Conservation (phyloP, 257 asterid genomes). For the Eustoma russellianum region DNA sequence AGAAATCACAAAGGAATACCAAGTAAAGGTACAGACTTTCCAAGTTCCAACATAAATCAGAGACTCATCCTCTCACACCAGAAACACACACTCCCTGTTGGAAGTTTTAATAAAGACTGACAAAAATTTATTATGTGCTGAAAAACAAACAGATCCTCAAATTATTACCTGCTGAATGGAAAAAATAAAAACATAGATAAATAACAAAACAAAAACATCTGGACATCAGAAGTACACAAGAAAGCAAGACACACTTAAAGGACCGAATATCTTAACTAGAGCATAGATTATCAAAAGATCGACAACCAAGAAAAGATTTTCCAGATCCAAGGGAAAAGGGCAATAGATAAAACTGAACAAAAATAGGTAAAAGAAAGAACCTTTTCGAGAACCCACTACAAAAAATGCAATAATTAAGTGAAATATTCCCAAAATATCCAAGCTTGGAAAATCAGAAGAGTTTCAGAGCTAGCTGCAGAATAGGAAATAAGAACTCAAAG, state of each 20-base stretch:
- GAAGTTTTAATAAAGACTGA: too few relatives aligned
- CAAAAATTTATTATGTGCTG: too few relatives aligned
- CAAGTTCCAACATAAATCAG: too few relatives aligned
- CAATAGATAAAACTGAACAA: slow-evolving; percentile 1
- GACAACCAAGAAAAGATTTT: neutral
- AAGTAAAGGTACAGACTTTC: too few relatives aligned
- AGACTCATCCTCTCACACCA: too few relatives aligned
- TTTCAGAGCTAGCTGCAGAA: neutral
- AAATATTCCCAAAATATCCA: slow-evolving; percentile 4
- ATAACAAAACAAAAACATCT: neutral
- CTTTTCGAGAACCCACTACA: slow-evolving; percentile 8
- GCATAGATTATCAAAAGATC: too few relatives aligned
- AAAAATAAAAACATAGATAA: too few relatives aligned
- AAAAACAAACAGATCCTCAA: too few relatives aligned
- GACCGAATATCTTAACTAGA: too few relatives aligned
- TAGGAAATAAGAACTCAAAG: neutral
- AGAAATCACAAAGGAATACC: too few relatives aligned
- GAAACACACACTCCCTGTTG: too few relatives aligned
- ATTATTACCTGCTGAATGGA: too few relatives aligned
- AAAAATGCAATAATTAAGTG: neutral
- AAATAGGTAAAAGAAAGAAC: neutral
- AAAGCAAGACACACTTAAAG: neutral
- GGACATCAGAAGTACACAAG: neutral
- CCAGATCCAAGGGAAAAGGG: slow-evolving; percentile 7
- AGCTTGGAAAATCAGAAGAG: slow-evolving; percentile 2